phyloP scores from a whole-genome alignment of 1,284 basidiomycete species.

The Sutorius eximius region DNA sequence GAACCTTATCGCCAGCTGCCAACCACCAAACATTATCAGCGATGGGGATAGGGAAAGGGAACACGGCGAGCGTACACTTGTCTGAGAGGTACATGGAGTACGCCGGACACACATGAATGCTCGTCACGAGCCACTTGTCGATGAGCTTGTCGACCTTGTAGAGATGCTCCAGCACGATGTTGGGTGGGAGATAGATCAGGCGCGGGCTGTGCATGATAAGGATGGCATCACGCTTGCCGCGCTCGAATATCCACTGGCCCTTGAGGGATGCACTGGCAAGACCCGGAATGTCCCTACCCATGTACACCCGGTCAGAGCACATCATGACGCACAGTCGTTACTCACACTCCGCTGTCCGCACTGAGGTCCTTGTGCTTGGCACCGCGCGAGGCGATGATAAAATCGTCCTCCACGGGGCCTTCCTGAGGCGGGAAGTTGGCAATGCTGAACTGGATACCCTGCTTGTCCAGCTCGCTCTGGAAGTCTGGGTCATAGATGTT shows the following conservation, averaged over 20 bases:
- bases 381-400: conserved; percentile 21
- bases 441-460: conserved; percentile 14
- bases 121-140: conserved; percentile 23
- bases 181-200: conserved; percentile 17
- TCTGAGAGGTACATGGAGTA: conserved; percentile 31
- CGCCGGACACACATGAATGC: conserved; percentile 21
- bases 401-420: conserved; percentile 22
- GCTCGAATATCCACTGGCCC: conserved; percentile 18
- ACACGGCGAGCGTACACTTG: conserved; percentile 16
- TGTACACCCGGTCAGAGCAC: background rate
- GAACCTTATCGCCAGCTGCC: conserved; percentile 17
- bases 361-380: conserved; percentile 6
- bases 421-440: conserved; percentile 17
- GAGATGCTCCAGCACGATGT: conserved; percentile 17
- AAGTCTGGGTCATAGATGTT: conserved; percentile 31
- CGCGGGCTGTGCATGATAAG: conserved; percentile 26
- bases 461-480: conserved; percentile 20
- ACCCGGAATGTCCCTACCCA: conserved; percentile 7
- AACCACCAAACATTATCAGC: conserved; percentile 1
- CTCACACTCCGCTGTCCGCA: conserved; percentile 11
- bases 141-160: conserved; percentile 21
- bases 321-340: background rate
- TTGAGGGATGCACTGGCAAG: conserved; percentile 17
- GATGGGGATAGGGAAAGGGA: background rate
- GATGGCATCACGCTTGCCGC: conserved; percentile 20